A percentile compares a stretch with the other conserved stretches of the same genome.
Conservation (phyloP, 345 rosid species). For the Sisymbrium altissimum region DNA sequence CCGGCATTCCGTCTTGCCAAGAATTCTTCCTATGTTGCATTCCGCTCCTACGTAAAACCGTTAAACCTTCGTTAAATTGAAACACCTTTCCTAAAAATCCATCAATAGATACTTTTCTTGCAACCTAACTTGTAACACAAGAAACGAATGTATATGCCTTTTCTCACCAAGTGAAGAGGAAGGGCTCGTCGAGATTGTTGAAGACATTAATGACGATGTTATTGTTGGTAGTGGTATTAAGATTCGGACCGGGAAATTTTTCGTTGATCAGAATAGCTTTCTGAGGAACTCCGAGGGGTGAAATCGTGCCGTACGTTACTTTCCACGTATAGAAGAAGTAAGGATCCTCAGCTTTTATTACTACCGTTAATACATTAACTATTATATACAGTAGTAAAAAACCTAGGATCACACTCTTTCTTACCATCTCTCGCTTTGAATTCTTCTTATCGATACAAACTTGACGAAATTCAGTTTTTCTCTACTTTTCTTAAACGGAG, state of each 20-base stretch:
- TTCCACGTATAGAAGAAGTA: slow-evolving; percentile 59
- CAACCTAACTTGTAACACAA: neutral
- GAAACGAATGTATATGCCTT: neutral
- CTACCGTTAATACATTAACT: neutral
- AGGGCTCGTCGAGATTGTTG: slow-evolving; percentile 62
- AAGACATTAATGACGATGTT: slow-evolving; percentile 57
- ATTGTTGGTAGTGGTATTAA: slow-evolving; percentile 62
- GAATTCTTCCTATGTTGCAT: slow-evolving; percentile 79
- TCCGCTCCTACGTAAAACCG: slow-evolving; percentile 52
- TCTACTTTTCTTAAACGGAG: neutral
- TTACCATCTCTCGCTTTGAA: neutral
- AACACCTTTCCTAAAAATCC: neutral
- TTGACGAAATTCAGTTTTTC: neutral
- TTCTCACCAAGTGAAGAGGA: slow-evolving; percentile 53
- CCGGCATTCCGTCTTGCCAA: slow-evolving; percentile 82
- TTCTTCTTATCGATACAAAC: neutral
- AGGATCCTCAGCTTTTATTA: slow-evolving; percentile 54
- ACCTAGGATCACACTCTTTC: slow-evolving; percentile 15
- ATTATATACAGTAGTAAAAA: neutral
- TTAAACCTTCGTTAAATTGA: neutral
- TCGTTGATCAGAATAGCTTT: slow-evolving; percentile 60
- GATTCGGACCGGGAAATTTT: slow-evolving; percentile 60
- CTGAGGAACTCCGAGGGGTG: slow-evolving; percentile 66
- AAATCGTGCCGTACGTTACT: slow-evolving; percentile 57
- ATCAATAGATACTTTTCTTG: neutral